Percentiles rank a stretch among this genome's conserved stretches.
These are phyloP conservation scores for Odontarrhena argentea DNA, from an alignment of 345 rosid species.

Conservation along the genomic window DNA sequence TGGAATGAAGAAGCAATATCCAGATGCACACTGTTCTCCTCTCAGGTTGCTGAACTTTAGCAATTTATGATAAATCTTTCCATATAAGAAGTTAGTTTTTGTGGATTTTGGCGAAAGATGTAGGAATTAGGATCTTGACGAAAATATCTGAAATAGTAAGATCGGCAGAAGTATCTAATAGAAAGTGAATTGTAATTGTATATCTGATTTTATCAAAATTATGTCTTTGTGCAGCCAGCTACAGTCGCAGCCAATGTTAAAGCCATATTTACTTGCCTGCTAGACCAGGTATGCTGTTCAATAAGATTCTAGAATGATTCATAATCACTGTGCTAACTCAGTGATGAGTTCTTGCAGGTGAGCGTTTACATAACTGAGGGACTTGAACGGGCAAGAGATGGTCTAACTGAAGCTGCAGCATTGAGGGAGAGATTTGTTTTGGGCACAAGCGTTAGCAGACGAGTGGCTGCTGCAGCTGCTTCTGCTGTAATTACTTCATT, in stretches of 20 bases:
- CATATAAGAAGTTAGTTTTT: constrained; percentile 17
- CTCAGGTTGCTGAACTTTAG: constrained; percentile 59
- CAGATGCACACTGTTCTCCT: constrained; percentile 88
- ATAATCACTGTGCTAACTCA: constrained; percentile 35
- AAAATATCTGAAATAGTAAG: not conserved
- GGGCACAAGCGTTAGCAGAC: constrained; percentile 82
- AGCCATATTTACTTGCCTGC: constrained; percentile 84
- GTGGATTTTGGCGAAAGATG: not conserved
- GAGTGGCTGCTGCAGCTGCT: constrained; percentile 99
- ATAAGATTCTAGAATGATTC: constrained; percentile 28
- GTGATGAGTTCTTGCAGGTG: constrained; percentile 57
- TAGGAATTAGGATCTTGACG: constrained; percentile 22
- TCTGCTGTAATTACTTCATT: constrained; percentile 61
- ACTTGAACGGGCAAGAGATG: constrained; percentile 93
- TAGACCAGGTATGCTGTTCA: constrained; percentile 75
- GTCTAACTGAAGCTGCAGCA: constrained; percentile 91
- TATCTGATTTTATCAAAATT: constrained; percentile 22
- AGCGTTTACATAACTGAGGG: constrained; percentile 89
- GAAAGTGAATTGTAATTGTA: constrained; percentile 11
- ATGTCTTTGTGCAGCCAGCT: constrained; percentile 61
- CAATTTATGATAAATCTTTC: not conserved
- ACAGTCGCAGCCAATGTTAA: constrained; percentile 82
- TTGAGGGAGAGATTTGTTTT: constrained; percentile 92
- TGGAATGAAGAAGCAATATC: constrained; percentile 99
- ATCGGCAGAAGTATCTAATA: constrained; percentile 7